Percentiles rank a stretch among this genome's conserved stretches.
phyloP scores from a whole-genome alignment of 768 basidiomycete genomes.

The Steccherinum ochraceum region DNA sequence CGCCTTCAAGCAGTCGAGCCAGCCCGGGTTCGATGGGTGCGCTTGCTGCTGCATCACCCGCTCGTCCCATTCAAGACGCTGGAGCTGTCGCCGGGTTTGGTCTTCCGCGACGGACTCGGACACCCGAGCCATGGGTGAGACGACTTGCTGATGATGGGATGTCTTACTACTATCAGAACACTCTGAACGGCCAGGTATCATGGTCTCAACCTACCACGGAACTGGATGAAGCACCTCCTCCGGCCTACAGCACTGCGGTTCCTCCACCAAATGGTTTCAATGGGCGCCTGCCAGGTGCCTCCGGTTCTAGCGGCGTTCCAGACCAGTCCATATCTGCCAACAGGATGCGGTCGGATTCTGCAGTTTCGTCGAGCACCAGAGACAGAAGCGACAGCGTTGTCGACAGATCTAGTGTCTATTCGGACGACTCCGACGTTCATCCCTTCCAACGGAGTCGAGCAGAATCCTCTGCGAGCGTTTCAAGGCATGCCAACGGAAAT shows the following conservation, averaged over 20 bases:
- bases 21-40: conserved; percentile 49
- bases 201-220: conserved; percentile 53
- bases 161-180: conserved; percentile 43
- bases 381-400: conserved; percentile 25
- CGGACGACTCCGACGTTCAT: conserved; percentile 74
- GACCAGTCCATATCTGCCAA: neutral
- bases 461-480: conserved; percentile 11
- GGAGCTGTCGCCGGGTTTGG: conserved; percentile 48
- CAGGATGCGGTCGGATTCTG: conserved; percentile 9
- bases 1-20: conserved; percentile 45
- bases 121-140: conserved; percentile 77
- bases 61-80: conserved; percentile 3
- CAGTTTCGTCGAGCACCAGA: conserved; percentile 19
- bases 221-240: neutral
- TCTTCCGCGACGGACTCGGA: conserved; percentile 47
- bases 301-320: neutral
- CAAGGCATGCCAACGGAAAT: conserved; percentile 11
- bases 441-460: conserved; percentile 31
- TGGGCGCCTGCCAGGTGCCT: neutral
- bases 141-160: conserved; percentile 13
- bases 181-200: conserved; percentile 54
- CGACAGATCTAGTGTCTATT: conserved; percentile 60
- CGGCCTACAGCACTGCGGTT: neutral
- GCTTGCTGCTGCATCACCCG: conserved; percentile 24
- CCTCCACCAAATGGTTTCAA: neutral